Evolutionary conservation across 2,329 filamentous ascomycete species (phyloP), one percentile per base, ranked within the genome.

Genomic region (Ascochyta viciae-villosae): DNA sequence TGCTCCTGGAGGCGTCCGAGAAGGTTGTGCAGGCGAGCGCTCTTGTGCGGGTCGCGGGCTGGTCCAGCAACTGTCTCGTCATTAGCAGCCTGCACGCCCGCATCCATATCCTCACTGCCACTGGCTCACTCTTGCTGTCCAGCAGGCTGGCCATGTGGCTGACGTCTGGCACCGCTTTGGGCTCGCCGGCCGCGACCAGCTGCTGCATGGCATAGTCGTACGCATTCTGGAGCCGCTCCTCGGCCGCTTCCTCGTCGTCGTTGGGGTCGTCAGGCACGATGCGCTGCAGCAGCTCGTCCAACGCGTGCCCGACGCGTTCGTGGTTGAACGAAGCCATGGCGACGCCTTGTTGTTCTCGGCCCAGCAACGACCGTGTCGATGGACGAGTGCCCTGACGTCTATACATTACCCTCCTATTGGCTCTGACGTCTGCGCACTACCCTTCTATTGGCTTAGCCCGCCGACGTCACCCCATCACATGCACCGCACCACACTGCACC

Each of bases 111-210:
- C 4, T 34, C 31, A n/a, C 27, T n/a, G 31, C 13, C 13, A 1
- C 31, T 3, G 12, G 13, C 63, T 42, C 68, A 81, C 79, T 82
- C 77, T 90, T 91, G 72, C 91, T 87, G 80, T 94, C 95, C 76
- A 99, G 97, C 67, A 96, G 80, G 74, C 97, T 92, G 27, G 91
- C 91, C 50, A 93, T 92, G 81, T 97, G 93, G 74, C 96, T 94
- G 62, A 96, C 89, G 72, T 93, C 89, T 56, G 88, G 84, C 27
- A 85, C 83, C 48, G 88, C 77, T 50, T 83, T 78, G 45, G 85
- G 81, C 57, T 83, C 82, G 24, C 70, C 70, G 29, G 76, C 74
- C 24, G 66, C 68, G 16, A 75, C 78, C 60, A 82, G 78, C 46
- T 78, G 77, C 43, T 76, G 76, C 58, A 76, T 77, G 38, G 83